phyloP scores from a whole-genome alignment of 78 protist genomes.

The Tieghemostelium lacteum region DNA sequence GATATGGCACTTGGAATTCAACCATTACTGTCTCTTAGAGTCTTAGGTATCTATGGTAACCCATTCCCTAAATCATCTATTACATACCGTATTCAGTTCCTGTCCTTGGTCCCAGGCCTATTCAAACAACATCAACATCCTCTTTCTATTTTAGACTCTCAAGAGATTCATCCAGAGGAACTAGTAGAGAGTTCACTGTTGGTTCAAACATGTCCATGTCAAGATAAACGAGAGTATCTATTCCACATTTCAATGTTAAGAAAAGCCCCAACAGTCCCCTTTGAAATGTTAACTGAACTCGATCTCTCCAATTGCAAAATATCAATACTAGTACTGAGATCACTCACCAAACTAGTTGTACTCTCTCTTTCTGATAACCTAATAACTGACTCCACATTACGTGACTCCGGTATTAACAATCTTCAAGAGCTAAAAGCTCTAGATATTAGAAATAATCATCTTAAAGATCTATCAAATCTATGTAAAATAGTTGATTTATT shows the following conservation, averaged over 20 bases:
- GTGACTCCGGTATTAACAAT: constrained; percentile 23
- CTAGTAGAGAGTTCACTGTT: background rate
- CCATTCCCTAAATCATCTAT: constrained; percentile 7
- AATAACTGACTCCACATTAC: constrained; percentile 20
- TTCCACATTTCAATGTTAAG: constrained; percentile 37
- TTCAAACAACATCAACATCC: constrained; percentile 27
- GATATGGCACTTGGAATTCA: background rate
- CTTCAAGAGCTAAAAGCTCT: constrained; percentile 43
- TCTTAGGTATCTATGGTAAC: constrained; percentile 54
- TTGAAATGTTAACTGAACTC: constrained; percentile 3
- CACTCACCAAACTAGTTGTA: constrained; percentile 13
- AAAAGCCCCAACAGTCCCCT: background rate
- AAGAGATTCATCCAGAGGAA: constrained; percentile 42
- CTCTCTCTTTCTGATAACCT: constrained; percentile 44
- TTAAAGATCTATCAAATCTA: constrained; percentile 32
- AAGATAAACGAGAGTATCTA: constrained; percentile 3
- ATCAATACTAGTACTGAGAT: background rate
- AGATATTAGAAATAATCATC: constrained; percentile 60
- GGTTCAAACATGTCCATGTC: background rate
- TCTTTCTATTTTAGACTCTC: constrained; percentile 34
- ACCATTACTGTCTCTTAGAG: constrained; percentile 7
- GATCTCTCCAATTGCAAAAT: constrained; percentile 15
- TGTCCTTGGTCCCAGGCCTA: constrained; percentile 7
- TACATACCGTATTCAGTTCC: constrained; percentile 24
- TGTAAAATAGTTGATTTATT: constrained; percentile 33